Evolutionary conservation across 768 basidiomycete genomes (phyloP).

Genomic region (Leccinellum luteum): DNA sequence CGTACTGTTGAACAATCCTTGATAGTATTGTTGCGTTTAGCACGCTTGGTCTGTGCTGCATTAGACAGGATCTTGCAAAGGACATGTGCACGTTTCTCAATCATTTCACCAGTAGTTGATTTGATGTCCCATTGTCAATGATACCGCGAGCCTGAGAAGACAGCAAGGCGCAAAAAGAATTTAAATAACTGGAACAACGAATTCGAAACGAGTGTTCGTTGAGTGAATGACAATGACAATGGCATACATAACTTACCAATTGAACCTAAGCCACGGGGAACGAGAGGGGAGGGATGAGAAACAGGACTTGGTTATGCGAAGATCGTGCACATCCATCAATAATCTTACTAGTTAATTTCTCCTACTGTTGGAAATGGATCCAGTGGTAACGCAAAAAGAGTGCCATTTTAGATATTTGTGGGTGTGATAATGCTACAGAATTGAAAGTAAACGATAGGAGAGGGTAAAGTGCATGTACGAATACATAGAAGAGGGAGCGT

Average conservation of each 20-base stretch:
- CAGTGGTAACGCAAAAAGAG: background rate
- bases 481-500: background rate
- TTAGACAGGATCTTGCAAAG: background rate
- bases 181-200: too few relatives aligned
- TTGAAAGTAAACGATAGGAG: slow-evolving; percentile 1
- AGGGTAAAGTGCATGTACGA: background rate
- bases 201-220: too few relatives aligned
- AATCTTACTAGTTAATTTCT: slow-evolving; percentile 2
- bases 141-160: too few relatives aligned
- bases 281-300: too few relatives aligned
- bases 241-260: too few relatives aligned
- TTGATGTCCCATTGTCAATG: background rate
- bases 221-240: too few relatives aligned
- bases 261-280: too few relatives aligned
- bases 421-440: background rate
- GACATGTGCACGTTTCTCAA: background rate
- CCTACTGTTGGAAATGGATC: background rate
- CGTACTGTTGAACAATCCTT: background rate
- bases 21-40: background rate
- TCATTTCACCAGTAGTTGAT: background rate
- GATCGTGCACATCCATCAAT: background rate
- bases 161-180: too few relatives aligned
- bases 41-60: background rate
- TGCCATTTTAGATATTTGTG: background rate
- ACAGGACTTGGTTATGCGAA: too few relatives aligned